Conservation (phyloP, 2,329 filamentous ascomycete genomes). For the Fusarium agapanthi region DNA sequence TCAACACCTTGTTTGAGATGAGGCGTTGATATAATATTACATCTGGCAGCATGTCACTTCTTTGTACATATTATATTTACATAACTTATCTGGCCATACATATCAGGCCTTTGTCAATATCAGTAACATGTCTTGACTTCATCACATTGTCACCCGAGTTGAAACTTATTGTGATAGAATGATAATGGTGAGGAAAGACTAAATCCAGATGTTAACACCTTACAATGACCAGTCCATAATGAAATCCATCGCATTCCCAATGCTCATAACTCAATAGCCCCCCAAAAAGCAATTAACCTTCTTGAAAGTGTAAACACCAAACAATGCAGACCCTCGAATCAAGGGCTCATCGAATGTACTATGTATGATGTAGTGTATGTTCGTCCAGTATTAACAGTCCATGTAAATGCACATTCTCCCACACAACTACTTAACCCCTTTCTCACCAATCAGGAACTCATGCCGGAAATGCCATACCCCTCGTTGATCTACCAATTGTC, state of each 20-base stretch:
- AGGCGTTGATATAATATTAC: not conserved
- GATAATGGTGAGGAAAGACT: not conserved
- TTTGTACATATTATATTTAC: constrained; percentile 27
- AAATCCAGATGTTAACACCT: constrained; percentile 9
- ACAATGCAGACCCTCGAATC: constrained; percentile 4
- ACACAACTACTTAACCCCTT: not conserved
- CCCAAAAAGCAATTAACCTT: constrained; percentile 5
- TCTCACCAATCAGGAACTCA: constrained; percentile 11
- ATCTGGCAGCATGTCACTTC: constrained; percentile 18
- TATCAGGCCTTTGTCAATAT: constrained; percentile 21
- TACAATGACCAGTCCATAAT: constrained; percentile 10
- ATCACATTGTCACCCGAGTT: not conserved
- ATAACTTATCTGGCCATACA: constrained; percentile 1
- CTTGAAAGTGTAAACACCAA: constrained; percentile 12
- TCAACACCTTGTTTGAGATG: constrained; percentile 28
- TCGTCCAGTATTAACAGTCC: constrained; percentile 28
- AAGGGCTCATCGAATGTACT: constrained; percentile 10
- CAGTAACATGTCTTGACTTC: constrained; percentile 6
- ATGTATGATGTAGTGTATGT: constrained; percentile 26
- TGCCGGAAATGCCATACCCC: constrained; percentile 42
- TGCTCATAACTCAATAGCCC: not conserved
- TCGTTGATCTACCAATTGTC: constrained; percentile 59
- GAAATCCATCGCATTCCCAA: not conserved
- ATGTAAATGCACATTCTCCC: constrained; percentile 4
- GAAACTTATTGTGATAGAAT: not conserved